These are phyloP conservation scores for Coniferiporia sulphurascens DNA, from an alignment of 1,284 basidiomycete species.

Conservation along the genomic window DNA sequence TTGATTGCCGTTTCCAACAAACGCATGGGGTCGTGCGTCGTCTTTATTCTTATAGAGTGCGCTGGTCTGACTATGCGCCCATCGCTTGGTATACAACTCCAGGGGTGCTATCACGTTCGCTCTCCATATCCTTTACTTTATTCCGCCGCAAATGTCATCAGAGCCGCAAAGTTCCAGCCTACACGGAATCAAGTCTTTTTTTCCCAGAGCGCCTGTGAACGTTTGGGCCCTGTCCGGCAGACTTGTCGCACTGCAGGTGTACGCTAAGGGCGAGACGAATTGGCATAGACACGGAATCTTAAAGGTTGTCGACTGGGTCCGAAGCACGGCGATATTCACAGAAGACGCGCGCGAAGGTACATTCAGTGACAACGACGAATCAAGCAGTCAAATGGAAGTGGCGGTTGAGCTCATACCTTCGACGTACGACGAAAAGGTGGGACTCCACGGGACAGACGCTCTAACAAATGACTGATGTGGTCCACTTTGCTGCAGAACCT, in stretches of 20 bases:
- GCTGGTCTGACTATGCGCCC: neutral
- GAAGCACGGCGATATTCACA: neutral
- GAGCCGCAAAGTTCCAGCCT: neutral
- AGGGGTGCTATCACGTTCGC: neutral
- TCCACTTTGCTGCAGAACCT: constrained; percentile 5
- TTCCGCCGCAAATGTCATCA: neutral
- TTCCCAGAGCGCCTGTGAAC: constrained; percentile 1
- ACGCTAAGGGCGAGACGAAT: neutral
- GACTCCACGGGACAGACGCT: neutral
- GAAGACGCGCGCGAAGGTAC: neutral
- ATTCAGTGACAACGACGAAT: neutral
- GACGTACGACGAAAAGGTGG: neutral
- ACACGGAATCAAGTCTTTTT: neutral
- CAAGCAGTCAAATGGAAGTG: neutral
- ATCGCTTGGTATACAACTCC: no score
- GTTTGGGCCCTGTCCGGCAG: constrained; percentile 10
- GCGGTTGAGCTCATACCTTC: constrained; percentile 8
- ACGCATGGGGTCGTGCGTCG: no score
- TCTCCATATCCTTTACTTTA: constrained; percentile 7
- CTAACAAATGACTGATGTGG: neutral
- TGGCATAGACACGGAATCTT: neutral
- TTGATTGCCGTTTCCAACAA: neutral
- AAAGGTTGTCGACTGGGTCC: constrained; percentile 14
- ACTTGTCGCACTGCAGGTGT: constrained; percentile 4
- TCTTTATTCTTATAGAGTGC: constrained; percentile 4